Evolutionary conservation across 305 asterid species (phyloP).

Genomic region (Stenogyne calaminthoides): DNA sequence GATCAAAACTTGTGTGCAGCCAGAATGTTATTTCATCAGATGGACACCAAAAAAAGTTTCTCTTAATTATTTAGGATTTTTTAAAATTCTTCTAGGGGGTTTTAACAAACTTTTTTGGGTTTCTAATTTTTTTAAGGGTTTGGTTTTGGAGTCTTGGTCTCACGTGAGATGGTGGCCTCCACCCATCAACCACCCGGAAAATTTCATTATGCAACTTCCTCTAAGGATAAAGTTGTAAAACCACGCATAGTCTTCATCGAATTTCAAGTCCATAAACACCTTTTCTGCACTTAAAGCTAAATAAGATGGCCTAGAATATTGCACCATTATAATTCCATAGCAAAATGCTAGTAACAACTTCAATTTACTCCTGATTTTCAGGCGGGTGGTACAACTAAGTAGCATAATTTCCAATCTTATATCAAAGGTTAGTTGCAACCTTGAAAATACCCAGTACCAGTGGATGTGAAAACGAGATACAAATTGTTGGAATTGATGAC

Average conservation of each 20-base stretch:
- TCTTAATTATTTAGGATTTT: neutral
- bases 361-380: neutral
- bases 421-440: neutral
- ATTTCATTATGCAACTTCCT: neutral
- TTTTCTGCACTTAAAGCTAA: neutral
- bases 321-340: constrained; percentile 1
- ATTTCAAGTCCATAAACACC: neutral
- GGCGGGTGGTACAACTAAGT: neutral
- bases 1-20: neutral
- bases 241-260: neutral
- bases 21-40: neutral
- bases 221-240: neutral
- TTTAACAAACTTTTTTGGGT: neutral
- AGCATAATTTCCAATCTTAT: neutral
- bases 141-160: neutral
- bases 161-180: neutral
- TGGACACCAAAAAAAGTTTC: neutral
- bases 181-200: neutral
- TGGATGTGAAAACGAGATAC: neutral
- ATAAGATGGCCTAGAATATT: neutral
- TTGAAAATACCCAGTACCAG: neutral
- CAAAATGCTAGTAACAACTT: neutral
- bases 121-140: neutral
- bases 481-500: neutral
- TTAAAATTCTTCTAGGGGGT: neutral